Evolutionary conservation across 1,139 yeast genomes (phyloP).

Genomic region (Yamadazyma triangularis): DNA sequence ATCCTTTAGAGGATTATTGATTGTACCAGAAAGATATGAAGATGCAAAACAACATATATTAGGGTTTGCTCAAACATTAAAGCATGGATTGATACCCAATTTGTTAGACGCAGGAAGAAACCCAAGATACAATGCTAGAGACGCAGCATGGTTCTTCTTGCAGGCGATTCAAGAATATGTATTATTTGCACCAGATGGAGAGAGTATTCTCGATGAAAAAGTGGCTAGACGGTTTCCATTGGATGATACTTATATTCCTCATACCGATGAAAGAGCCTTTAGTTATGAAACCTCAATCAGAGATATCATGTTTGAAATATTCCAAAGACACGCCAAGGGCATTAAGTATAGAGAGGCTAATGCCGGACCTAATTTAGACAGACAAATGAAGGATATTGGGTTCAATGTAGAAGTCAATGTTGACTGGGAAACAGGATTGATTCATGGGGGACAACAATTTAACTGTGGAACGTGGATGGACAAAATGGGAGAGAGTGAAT

Average conservation of each 20-base stretch:
- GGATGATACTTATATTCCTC: conserved; percentile 74
- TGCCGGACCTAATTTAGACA: conserved; percentile 84
- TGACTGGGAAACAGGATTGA: conserved; percentile 86
- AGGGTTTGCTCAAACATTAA: conserved; percentile 85
- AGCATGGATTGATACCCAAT: conserved; percentile 94
- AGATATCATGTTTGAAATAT: conserved; percentile 77
- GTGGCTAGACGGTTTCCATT: conserved; percentile 84
- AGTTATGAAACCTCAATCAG: conserved; percentile 62
- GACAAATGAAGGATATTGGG: conserved; percentile 91
- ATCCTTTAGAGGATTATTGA: conserved; percentile 73
- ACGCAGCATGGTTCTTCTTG: conserved; percentile 93
- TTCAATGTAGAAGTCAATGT: conserved; percentile 77
- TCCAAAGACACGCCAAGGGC: conserved; percentile 83
- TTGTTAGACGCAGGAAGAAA: conserved; percentile 87
- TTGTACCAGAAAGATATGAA: conserved; percentile 72
- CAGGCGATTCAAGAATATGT: conserved; percentile 86
- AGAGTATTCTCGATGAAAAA: conserved; percentile 58
- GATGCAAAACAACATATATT: conserved; percentile 80
- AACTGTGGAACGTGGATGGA: conserved; percentile 99
- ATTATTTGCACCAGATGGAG: conserved; percentile 64
- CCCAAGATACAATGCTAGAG: conserved; percentile 94
- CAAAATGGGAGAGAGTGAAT: conserved; percentile 93
- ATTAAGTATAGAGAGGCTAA: conserved; percentile 90
- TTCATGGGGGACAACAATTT: conserved; percentile 86
- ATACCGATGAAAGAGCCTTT: conserved; percentile 72